Percentiles rank a stretch among this genome's conserved stretches.
Evolutionary conservation across 441 rosid genomes (phyloP).

Genomic region (Cnidoscolus chayamansa): DNA sequence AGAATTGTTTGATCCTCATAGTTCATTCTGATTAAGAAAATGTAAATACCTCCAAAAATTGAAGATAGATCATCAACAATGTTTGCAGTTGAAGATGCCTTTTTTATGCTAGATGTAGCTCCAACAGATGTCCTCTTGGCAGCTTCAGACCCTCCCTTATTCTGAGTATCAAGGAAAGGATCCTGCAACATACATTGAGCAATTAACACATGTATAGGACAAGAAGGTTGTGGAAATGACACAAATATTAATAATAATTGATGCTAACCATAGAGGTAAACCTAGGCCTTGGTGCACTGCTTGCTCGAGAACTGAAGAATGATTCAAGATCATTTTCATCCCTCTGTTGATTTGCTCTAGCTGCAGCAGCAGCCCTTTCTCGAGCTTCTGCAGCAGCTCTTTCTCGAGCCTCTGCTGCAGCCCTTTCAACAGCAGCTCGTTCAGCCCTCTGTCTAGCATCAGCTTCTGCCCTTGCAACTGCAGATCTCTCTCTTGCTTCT

Average conservation of each 20-base stretch:
- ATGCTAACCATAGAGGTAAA: constrained; percentile 57
- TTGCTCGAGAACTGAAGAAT: constrained; percentile 72
- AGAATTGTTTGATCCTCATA: neutral
- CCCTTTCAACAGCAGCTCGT: constrained; percentile 50
- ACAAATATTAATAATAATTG: constrained; percentile 20
- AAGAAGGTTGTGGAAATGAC: constrained; percentile 6
- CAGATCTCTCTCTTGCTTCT: constrained; percentile 66
- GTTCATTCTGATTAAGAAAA: constrained; percentile 11
- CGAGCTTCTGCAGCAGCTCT: constrained; percentile 51
- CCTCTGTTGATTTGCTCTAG: constrained; percentile 63
- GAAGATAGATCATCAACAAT: constrained; percentile 84
- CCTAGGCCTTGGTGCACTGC: constrained; percentile 84
- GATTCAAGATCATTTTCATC: constrained; percentile 76
- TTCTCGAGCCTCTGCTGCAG: constrained; percentile 54
- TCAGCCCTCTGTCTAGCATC: constrained; percentile 58
- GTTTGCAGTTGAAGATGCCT: constrained; percentile 73
- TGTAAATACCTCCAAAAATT: constrained; percentile 65
- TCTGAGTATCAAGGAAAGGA: constrained; percentile 60
- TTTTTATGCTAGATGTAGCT: constrained; percentile 59
- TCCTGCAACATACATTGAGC: constrained; percentile 50
- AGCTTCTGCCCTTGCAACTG: constrained; percentile 35
- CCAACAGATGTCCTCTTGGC: constrained; percentile 56
- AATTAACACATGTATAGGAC: constrained; percentile 12
- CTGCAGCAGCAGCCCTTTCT: constrained; percentile 69
- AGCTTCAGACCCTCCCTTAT: constrained; percentile 61